Percentiles rank a stretch among this genome's conserved stretches.
Conservation (phyloP, 768 basidiomycete species). For the Amanita exitialis region DNA sequence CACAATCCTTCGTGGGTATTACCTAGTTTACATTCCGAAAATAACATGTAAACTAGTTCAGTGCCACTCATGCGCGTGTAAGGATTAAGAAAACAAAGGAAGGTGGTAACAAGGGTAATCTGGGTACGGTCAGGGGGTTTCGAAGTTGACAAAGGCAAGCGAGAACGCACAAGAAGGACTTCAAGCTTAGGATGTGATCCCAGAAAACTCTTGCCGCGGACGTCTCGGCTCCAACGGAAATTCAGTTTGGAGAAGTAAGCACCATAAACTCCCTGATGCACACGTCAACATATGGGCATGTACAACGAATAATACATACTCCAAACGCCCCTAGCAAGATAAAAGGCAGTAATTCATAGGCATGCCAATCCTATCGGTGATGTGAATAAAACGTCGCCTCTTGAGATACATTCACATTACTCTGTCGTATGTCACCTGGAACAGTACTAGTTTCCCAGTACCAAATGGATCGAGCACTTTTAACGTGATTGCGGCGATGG, state of each 20-base stretch:
- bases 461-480: slow-evolving; percentile 92
- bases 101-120: slow-evolving; percentile 72
- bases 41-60: slow-evolving; percentile 87
- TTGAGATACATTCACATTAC: slow-evolving; percentile 22
- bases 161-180: slow-evolving; percentile 59
- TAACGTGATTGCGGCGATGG: slow-evolving; percentile 93
- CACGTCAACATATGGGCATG: slow-evolving; percentile 5
- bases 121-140: slow-evolving; percentile 16
- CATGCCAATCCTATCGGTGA: slow-evolving; percentile 74
- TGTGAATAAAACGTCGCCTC: neutral
- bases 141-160: neutral
- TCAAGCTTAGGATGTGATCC: slow-evolving; percentile 72
- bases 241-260: slow-evolving; percentile 91
- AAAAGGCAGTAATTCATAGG: slow-evolving; percentile 80
- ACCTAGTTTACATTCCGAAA: slow-evolving; percentile 66
- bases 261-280: slow-evolving; percentile 76
- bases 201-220: slow-evolving; percentile 78
- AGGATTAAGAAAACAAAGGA: slow-evolving; percentile 78
- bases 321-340: slow-evolving; percentile 84
- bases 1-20: slow-evolving; percentile 63
- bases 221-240: slow-evolving; percentile 75
- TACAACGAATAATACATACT: slow-evolving; percentile 28
- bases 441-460: slow-evolving; percentile 87
- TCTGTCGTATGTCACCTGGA: slow-evolving; percentile 85
- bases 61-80: slow-evolving; percentile 93